Evolutionary conservation across 257 asterid genomes (phyloP).

Genomic region (Penstemon newberryi): DNA sequence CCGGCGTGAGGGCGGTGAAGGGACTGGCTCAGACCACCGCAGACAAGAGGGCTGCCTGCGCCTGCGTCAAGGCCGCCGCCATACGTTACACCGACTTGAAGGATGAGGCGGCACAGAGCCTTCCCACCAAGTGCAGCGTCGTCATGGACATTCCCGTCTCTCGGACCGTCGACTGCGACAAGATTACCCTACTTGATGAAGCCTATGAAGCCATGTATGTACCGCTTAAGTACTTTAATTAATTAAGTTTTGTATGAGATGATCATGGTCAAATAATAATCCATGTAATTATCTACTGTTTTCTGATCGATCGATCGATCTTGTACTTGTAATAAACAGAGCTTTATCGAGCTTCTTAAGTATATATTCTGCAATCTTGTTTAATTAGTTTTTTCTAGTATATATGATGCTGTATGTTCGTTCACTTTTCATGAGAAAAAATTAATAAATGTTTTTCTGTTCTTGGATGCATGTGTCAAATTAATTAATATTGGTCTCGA

Average conservation of each 20-base stretch:
- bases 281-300: background rate
- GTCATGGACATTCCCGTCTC: constrained; percentile 43
- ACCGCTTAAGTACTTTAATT: background rate
- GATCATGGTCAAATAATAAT: no score
- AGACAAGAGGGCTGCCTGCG: constrained; percentile 39
- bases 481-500: no score
- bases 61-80: constrained; percentile 44
- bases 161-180: constrained; percentile 40
- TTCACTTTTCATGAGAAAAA: no score
- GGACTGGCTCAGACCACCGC: constrained; percentile 24
- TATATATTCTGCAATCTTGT: no score
- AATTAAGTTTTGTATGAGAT: no score
- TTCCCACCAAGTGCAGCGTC: constrained; percentile 41
- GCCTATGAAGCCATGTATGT: no score
- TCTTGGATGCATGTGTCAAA: no score
- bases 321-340: background rate
- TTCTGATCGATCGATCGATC: background rate
- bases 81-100: constrained; percentile 25
- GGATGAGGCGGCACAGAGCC: constrained; percentile 41
- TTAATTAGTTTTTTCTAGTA: no score
- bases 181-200: background rate
- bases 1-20: constrained; percentile 36
- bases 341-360: constrained; percentile 17
- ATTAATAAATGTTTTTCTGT: no score
- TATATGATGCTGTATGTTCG: no score